Evolutionary conservation across 2,329 filamentous ascomycete species (phyloP).

Genomic region (Ophiostoma himal-ulmi): DNA sequence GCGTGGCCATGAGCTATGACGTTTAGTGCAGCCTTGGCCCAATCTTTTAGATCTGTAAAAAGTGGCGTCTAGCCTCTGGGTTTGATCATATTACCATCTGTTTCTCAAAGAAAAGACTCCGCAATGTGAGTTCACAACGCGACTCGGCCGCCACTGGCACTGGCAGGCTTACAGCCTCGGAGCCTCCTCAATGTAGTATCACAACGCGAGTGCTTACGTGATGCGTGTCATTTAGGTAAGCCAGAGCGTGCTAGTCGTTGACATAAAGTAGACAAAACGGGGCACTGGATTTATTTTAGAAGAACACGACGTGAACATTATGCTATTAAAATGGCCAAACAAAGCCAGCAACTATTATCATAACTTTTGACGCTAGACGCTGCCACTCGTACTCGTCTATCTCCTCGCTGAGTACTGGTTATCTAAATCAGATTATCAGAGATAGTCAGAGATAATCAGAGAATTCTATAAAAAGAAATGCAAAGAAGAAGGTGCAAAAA

Average conservation of each 20-base stretch:
- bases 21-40: background rate
- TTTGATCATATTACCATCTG: background rate
- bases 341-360: background rate
- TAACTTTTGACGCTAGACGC: background rate
- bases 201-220: background rate
- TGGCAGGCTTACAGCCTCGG: background rate
- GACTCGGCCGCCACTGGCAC: background rate
- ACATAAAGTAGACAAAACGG: background rate
- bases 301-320: background rate
- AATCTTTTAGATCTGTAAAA: background rate
- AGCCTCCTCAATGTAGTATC: background rate
- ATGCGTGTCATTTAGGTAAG: background rate
- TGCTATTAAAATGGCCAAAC: background rate
- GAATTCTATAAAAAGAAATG: background rate
- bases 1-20: background rate
- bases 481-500: background rate
- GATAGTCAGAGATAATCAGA: background rate
- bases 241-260: background rate
- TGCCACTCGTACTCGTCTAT: background rate
- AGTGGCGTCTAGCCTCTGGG: background rate
- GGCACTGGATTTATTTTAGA: too few relatives aligned
- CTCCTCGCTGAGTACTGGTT: background rate
- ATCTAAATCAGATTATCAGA: background rate
- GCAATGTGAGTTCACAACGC: background rate
- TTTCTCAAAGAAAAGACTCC: background rate